Percentiles rank a stretch among this genome's conserved stretches.
These are phyloP conservation scores for Aureobasidium zeae DNA, from an alignment of 2,329 filamentous ascomycete species.

Conservation along the genomic window DNA sequence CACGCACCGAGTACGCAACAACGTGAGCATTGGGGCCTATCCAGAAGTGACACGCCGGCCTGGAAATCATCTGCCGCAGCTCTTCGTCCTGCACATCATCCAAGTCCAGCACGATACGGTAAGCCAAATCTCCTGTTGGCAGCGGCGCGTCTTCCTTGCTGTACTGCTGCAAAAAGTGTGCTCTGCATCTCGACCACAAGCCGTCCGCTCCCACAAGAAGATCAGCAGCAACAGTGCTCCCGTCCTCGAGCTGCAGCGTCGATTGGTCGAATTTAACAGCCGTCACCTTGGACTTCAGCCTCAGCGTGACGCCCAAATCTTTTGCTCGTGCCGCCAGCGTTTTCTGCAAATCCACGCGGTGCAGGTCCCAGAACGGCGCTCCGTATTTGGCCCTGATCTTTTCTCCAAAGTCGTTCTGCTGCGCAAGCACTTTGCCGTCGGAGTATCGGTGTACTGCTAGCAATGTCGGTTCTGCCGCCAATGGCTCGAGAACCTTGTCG, in stretches of 20 bases:
- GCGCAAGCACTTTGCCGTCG: constrained; percentile 39
- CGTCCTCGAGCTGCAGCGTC: constrained; percentile 34
- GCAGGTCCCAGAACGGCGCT: constrained; percentile 51
- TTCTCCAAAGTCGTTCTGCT: constrained; percentile 43
- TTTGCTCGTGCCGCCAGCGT: constrained; percentile 44
- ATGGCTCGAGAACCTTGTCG: constrained; percentile 32
- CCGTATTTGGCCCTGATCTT: constrained; percentile 47
- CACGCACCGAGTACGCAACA: constrained; percentile 53
- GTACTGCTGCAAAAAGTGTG: constrained; percentile 37
- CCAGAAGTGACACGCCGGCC: constrained; percentile 52
- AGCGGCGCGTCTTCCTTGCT: constrained; percentile 37
- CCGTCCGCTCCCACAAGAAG: constrained; percentile 57
- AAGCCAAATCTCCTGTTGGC: constrained; percentile 57
- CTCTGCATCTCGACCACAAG: constrained; percentile 51
- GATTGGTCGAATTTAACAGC: constrained; percentile 41
- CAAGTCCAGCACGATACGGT: constrained; percentile 48
- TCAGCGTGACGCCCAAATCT: constrained; percentile 45
- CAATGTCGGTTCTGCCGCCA: constrained; percentile 37
- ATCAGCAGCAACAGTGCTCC: constrained; percentile 40
- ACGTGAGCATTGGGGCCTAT: constrained; percentile 53
- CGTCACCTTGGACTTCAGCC: constrained; percentile 41
- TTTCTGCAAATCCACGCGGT: constrained; percentile 53
- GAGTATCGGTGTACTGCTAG: constrained; percentile 47
- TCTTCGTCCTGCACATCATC: constrained; percentile 42
- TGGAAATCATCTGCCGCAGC: constrained; percentile 44